phyloP scores from a whole-genome alignment of 2,329 filamentous ascomycete species.

The Monilinia fructigena region DNA sequence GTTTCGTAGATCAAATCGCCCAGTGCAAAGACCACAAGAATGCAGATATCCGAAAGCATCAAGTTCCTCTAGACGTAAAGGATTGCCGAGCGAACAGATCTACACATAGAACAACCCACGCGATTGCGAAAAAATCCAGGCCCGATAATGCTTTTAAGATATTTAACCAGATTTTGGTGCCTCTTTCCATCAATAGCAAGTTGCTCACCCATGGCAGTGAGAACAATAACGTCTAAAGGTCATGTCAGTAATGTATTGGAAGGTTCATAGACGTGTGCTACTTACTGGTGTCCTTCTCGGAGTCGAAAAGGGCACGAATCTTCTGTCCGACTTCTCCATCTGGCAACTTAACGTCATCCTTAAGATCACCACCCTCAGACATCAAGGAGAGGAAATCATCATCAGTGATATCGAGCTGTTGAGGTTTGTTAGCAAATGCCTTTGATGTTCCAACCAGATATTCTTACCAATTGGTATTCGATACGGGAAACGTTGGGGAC shows the following conservation, averaged over 20 bases:
- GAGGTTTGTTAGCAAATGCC: not conserved
- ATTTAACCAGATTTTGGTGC: conserved; percentile 53
- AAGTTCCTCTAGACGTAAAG: conserved; percentile 33
- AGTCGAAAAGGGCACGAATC: conserved; percentile 78
- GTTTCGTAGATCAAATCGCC: conserved; percentile 47
- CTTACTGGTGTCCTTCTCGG: conserved; percentile 95
- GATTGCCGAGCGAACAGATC: conserved; percentile 27
- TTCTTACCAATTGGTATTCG: conserved; percentile 91
- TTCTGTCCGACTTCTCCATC: conserved; percentile 86
- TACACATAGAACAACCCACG: conserved; percentile 35
- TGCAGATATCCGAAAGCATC: conserved; percentile 39
- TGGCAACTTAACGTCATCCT: conserved; percentile 93
- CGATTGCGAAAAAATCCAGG: conserved; percentile 32
- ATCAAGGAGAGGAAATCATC: conserved; percentile 95
- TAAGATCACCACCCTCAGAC: conserved; percentile 78
- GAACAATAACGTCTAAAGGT: conserved; percentile 76
- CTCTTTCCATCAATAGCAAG: conserved; percentile 90
- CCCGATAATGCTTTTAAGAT: conserved; percentile 17
- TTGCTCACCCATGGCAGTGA: conserved; percentile 96
- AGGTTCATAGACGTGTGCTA: conserved; percentile 34
- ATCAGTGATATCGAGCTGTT: conserved; percentile 87
- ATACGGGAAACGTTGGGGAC: conserved; percentile 88
- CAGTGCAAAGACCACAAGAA: conserved; percentile 46
- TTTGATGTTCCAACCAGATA: not conserved
- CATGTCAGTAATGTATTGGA: conserved; percentile 17